Evolutionary conservation across 805 yeast genomes (phyloP), one percentile per base, ranked within the genome.

Genomic region (Yamadazyma paraphyllophila): DNA sequence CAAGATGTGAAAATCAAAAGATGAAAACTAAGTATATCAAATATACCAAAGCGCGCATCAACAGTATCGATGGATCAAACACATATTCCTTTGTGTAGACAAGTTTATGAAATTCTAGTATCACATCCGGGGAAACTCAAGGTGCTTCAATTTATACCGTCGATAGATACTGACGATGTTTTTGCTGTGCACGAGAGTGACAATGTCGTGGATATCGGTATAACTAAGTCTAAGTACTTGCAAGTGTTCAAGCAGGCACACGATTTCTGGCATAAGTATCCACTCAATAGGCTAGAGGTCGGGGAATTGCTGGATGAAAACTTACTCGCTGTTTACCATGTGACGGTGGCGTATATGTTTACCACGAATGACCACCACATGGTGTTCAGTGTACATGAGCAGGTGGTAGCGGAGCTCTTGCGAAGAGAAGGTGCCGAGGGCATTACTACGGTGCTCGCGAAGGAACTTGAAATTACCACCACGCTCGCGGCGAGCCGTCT

Each of bases 311-410:
- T 30, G 3, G 35, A 41, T 2, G 43, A 30, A 15, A 36, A 38
- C 44, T 13, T 53, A 12, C 41, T 48, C 49, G 47, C 55, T 7
- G 10, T 55, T 14, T 69, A 68, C 44, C 51, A 53, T 39, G 61
- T 64, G 53, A 63, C 72, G 0, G 39, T 67, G n/a, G 66, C 72
- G 1, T 60, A 59, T 37, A 49, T 71, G 34, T 36, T 63, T 13
- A 69, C 74, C 12, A 66, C 74, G 13, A 67, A 70, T 47, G 77
- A 71, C 41, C 60, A 68, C 51, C 67, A 66, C 43, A 60, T 66
- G 13, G 52, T 62, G 1, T 48, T 68, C 29, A 35, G 46, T 4
- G 33, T 62, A 4, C 76, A 71, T 48, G 68, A 68, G 37, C 31
- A 34, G 14, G 48, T 60, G 1, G 45, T 60, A 2, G 32, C 33